Percentiles rank a stretch among this genome's conserved stretches.
Evolutionary conservation across 306 rosid genomes (phyloP).

Genomic region (Phaseolus lunatus): DNA sequence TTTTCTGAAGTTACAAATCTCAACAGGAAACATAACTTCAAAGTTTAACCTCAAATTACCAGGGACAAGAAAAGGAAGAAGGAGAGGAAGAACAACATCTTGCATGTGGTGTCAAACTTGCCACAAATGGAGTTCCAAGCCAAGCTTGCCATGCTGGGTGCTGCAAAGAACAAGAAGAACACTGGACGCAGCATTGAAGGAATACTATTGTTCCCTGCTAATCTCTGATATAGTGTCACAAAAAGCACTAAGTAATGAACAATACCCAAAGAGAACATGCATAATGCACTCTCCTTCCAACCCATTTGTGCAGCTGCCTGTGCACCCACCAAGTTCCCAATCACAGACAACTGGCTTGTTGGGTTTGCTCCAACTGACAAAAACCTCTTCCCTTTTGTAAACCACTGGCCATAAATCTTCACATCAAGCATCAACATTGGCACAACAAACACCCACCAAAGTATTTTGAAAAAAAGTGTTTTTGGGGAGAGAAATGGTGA

Average conservation of each 20-base stretch:
- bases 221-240: slow-evolving; percentile 65
- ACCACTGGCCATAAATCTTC: slow-evolving; percentile 68
- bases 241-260: slow-evolving; percentile 63
- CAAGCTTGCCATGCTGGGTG: slow-evolving; percentile 66
- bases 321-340: slow-evolving; percentile 63
- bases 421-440: slow-evolving; percentile 62
- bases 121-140: slow-evolving; percentile 62
- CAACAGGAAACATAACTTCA: not conserved
- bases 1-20: too few species aligned
- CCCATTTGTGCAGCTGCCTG: slow-evolving; percentile 61
- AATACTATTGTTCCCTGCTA: slow-evolving; percentile 50
- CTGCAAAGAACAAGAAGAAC: slow-evolving; percentile 68
- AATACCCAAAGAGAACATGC: slow-evolving; percentile 63
- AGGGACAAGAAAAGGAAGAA: slow-evolving; percentile 66
- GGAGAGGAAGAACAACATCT: slow-evolving; percentile 70
- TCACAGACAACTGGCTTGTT: slow-evolving; percentile 61
- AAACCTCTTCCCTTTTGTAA: slow-evolving; percentile 56
- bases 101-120: slow-evolving; percentile 46
- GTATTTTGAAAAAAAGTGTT: slow-evolving; percentile 31
- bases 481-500: slow-evolving; percentile 48
- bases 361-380: slow-evolving; percentile 60
- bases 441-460: slow-evolving; percentile 54
- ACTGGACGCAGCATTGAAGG: slow-evolving; percentile 60
- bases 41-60: slow-evolving; percentile 45
- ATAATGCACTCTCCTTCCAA: slow-evolving; percentile 62